Evolutionary conservation across 495 filamentous ascomycete species (phyloP), one percentile per base, ranked within the genome.

Genomic region (Aspergillus haitiensis): DNA sequence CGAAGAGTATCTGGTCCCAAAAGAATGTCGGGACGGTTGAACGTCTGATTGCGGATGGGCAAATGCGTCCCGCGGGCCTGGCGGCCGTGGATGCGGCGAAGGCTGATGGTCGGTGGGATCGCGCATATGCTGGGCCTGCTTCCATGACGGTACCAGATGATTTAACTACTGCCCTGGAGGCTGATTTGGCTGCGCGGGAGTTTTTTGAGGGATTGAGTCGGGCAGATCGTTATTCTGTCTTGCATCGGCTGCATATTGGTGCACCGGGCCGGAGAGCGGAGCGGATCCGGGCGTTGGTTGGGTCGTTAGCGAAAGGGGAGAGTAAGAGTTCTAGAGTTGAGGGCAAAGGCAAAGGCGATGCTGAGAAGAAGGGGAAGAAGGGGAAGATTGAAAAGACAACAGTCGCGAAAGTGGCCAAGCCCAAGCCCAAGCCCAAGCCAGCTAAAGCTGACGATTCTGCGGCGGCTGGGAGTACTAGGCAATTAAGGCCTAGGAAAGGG

Each of bases 1-100:
- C 73, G 47, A 78, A 76, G 53, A 83, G 80, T 62, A 65, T 80
- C 35, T 85, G 82, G 83, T 84, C 81, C 67, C 64, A 70, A 59
- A 76, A 72, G 56, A 77, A 78, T 63, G 79, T 84, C 42, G 66
- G 65, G 1, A 81, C 80, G 10, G 68, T 82, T 13, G 66, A 60
- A 2, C 64, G 64, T 27, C 62, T 86, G 27, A 58, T 73, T 6
- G 67, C 62, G 15, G 62, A 72, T 1, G 81, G 79, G 0, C 70
- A 78, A 10, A 81, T 86, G 72, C 70, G 73, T 0, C 72, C 69
- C 1, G 70, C 78, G 1, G 83, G 83, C 0, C 55, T 74, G 40
- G 70, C 65, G 42, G 80, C 73, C 18, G 72, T 86, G 33, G 77
- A 85, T 5, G 75, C 77, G 1, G 83, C 82, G 0, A 81, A 81